These are phyloP conservation scores for Colletotrichum sansevieriae DNA, from an alignment of 2,329 filamentous ascomycete genomes.

Conservation along the genomic window DNA sequence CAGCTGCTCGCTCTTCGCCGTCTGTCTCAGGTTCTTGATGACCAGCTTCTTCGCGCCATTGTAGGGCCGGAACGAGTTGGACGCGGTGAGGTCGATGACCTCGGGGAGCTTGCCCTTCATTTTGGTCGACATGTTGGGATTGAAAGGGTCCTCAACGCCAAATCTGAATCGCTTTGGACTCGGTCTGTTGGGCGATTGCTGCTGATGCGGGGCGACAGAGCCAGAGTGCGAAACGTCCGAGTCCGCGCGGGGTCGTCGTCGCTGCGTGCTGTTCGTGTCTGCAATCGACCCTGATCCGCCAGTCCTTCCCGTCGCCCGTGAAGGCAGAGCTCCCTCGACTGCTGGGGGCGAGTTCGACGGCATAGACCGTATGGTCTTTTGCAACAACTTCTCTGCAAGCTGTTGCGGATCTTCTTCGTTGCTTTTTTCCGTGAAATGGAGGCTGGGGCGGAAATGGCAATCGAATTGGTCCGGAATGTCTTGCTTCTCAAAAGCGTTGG, in stretches of 20 bases:
- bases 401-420: conserved; percentile 35
- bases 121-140: conserved; percentile 46
- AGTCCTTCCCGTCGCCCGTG: conserved; percentile 41
- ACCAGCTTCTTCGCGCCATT: conserved; percentile 85
- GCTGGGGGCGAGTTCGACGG: conserved; percentile 41
- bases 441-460: background rate
- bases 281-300: conserved; percentile 36
- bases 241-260: conserved; percentile 54
- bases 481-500: background rate
- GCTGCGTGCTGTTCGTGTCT: conserved; percentile 51
- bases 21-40: conserved; percentile 88
- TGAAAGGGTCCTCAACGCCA: conserved; percentile 26
- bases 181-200: conserved; percentile 34
- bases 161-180: conserved; percentile 42
- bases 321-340: conserved; percentile 42
- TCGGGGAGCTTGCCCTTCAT: conserved; percentile 57
- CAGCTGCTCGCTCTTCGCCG: conserved; percentile 70
- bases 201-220: conserved; percentile 43
- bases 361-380: conserved; percentile 41
- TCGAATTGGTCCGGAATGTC: background rate
- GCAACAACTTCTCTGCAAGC: conserved; percentile 43
- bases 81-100: conserved; percentile 51
- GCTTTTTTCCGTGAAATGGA: conserved; percentile 19
- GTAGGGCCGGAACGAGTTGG: conserved; percentile 75
- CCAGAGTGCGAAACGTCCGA: conserved; percentile 49